Evolutionary conservation across 257 asterid genomes (phyloP), one percentile per base, ranked within the genome.

Genomic region (Petunia secreta): DNA sequence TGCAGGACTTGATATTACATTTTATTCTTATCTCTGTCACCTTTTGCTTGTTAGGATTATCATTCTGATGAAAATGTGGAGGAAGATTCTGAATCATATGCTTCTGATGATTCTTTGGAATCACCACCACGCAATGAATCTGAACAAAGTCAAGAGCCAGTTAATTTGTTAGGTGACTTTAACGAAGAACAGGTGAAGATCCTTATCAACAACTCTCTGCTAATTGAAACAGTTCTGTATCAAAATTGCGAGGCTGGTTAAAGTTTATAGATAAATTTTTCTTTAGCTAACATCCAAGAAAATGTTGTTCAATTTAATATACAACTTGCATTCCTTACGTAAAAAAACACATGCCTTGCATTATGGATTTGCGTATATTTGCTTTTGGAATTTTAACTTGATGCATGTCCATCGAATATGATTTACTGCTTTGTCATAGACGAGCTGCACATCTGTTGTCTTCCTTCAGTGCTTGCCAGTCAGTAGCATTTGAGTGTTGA

Each of bases 111-210:
- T 25, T 25, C 25, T 25, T 25, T 25, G 25, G 25, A 25, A 25
- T 86, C 95, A 25, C 25, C 25, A 25, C 25, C 25, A 25, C 25
- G 0, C 25, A 25, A 25, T 25, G 25, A 25, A 25, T 25, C 25
- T 25, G 25, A 25, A 25, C 25, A 25, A 25, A 25, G 25, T 25
- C 25, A 25, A 25, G 25, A 25, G 25, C 25, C 25, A 77, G 83
- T 83, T 84, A 84, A 81, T 64, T 44, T 87, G 41, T 76, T 81
- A 59, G 90, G 88, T 77, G 96, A 90, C 82, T 85, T 86, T 83
- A 89, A 84, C 50, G 95, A 91, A 66, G 98, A 94, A 50, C 97
- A 89, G 86, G 98, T 91, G 86, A 25, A 25, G 25, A 25, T 25
- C 25, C 25, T 25, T 25, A 25, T 25, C 25, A 25, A 25, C 25